phyloP scores from a whole-genome alignment of 2,329 filamentous ascomycete genomes.

The Colletotrichum sp. region DNA sequence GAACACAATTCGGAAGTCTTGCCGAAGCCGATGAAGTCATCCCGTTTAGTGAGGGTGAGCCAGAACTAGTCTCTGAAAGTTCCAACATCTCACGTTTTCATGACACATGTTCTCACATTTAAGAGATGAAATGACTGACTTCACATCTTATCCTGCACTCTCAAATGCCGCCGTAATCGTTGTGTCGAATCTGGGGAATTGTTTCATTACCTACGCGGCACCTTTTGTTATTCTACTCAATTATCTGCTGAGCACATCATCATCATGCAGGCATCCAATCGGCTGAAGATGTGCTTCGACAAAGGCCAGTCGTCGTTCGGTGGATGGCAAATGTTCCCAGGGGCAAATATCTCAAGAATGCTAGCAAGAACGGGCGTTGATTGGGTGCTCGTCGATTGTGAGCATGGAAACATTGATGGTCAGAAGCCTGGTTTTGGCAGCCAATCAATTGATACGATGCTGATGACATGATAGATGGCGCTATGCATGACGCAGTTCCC shows the following conservation, averaged over 20 bases:
- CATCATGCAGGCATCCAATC: background rate
- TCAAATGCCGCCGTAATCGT: background rate
- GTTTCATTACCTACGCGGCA: accelerated
- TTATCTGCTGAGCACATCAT: background rate
- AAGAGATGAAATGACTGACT: accelerated
- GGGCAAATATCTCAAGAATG: background rate
- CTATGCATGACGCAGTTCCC: slow-evolving; percentile 58
- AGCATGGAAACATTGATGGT: background rate
- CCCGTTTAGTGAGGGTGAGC: background rate
- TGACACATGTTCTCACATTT: background rate
- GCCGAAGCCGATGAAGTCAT: background rate
- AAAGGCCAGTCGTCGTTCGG: background rate
- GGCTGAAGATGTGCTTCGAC: background rate
- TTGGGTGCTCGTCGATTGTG: background rate
- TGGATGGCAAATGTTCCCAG: background rate
- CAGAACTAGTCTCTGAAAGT: background rate
- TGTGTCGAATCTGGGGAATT: accelerated
- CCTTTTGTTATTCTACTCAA: background rate
- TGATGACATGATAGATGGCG: slow-evolving; percentile 35
- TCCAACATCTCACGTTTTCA: background rate
- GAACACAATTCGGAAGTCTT: background rate
- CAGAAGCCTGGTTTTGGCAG: background rate
- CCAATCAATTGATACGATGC: slow-evolving; percentile 29
- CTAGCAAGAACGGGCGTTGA: background rate
- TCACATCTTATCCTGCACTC: accelerated